Percentiles rank a stretch among this genome's conserved stretches.
Evolutionary conservation across 2,329 filamentous ascomycete genomes (phyloP).

Genomic region (Lasiodiplodia sp.): DNA sequence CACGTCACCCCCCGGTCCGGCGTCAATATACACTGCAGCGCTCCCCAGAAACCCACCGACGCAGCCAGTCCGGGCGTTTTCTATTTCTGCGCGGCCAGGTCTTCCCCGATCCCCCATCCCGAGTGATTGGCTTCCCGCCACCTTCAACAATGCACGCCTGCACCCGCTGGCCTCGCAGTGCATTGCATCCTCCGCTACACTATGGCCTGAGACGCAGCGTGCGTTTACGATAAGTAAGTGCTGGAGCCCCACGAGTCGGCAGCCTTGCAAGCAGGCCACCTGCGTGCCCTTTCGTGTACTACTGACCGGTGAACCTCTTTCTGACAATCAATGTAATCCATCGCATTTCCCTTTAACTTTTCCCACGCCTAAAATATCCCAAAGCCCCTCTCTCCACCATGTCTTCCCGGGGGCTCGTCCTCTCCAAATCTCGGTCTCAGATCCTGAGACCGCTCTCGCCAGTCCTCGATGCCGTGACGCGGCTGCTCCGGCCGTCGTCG

Average conservation of each 20-base stretch:
- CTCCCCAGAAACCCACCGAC: constrained; percentile 31
- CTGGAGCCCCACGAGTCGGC: constrained; percentile 22
- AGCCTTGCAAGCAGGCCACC: constrained; percentile 21
- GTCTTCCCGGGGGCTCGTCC: constrained; percentile 22
- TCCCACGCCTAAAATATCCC: background rate
- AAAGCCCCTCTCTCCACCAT: background rate
- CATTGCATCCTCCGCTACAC: constrained; percentile 13
- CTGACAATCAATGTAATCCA: constrained; percentile 27
- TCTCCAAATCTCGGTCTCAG: constrained; percentile 44
- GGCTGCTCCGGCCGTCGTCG: constrained; percentile 26
- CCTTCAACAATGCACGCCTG: constrained; percentile 26
- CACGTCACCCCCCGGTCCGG: constrained; percentile 45
- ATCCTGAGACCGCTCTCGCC: constrained; percentile 30
- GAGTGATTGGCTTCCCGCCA: constrained; percentile 27
- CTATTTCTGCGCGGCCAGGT: constrained; percentile 16
- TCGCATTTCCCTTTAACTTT: constrained; percentile 14
- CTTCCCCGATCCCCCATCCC: constrained; percentile 26
- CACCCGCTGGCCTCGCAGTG: constrained; percentile 26
- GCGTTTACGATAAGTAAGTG: constrained; percentile 31
- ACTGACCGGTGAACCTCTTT: constrained; percentile 13
- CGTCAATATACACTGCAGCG: constrained; percentile 32
- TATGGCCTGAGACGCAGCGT: constrained; percentile 26
- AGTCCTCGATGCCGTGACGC: constrained; percentile 22
- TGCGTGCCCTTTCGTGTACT: constrained; percentile 15
- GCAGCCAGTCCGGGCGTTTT: constrained; percentile 19